Conservation (phyloP, 495 filamentous ascomycete genomes). For the Xylaria acuta region DNA sequence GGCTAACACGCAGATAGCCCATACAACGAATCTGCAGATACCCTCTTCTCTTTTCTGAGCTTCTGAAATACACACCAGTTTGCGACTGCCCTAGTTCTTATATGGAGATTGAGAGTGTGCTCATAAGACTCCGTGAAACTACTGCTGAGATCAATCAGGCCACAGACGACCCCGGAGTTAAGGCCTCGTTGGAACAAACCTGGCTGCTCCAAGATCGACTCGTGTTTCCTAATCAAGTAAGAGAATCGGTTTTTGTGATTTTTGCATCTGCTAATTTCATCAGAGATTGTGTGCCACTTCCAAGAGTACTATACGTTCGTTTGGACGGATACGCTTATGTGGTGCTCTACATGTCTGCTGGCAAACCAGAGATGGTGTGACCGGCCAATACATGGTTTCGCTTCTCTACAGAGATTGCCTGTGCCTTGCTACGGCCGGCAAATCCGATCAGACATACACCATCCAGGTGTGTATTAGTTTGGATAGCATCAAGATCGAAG, state of each 20-base stretch:
- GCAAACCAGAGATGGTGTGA: constrained; percentile 67
- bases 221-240: constrained; percentile 73
- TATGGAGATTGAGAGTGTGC: constrained; percentile 75
- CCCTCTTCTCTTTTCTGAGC: constrained; percentile 81
- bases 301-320: constrained; percentile 67
- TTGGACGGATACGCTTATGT: constrained; percentile 85
- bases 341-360: constrained; percentile 88
- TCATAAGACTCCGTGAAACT: constrained; percentile 72
- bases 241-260: neutral
- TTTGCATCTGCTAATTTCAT: constrained; percentile 31
- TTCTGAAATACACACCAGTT: constrained; percentile 80
- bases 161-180: constrained; percentile 67
- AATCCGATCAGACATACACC: constrained; percentile 66
- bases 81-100: constrained; percentile 83
- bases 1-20: constrained; percentile 62
- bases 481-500: constrained; percentile 73
- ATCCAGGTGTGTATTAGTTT: constrained; percentile 79
- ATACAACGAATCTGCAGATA: constrained; percentile 95
- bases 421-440: constrained; percentile 72
- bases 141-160: constrained; percentile 80
- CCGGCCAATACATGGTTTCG: constrained; percentile 84
- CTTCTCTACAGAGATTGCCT: constrained; percentile 85
- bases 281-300: constrained; percentile 53
- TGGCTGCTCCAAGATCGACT: constrained; percentile 83
- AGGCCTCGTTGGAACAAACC: constrained; percentile 67